A percentile compares a stretch with the other conserved stretches of the same genome.
Evolutionary conservation across 1,284 basidiomycete genomes (phyloP).

Genomic region (Phellinidium pouzarii): DNA sequence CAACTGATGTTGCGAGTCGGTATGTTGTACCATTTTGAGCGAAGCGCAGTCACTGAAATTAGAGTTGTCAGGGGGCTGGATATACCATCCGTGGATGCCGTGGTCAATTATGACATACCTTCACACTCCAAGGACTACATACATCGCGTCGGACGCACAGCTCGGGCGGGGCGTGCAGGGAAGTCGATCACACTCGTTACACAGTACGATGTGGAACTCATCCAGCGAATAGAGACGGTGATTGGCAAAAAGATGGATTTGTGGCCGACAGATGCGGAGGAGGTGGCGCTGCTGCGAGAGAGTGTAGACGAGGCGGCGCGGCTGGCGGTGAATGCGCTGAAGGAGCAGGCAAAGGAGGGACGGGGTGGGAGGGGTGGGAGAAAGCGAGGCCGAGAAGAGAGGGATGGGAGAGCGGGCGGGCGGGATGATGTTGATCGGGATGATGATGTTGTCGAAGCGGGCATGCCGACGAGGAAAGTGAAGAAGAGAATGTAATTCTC

Average conservation of each 20-base stretch:
- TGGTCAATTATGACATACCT: constrained; percentile 98
- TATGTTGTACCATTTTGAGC: constrained; percentile 30
- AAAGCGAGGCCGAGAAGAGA: too few species aligned
- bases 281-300: constrained; percentile 83
- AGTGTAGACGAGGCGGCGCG: constrained; percentile 87
- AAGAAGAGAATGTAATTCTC: constrained; percentile 35
- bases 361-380: constrained; percentile 49
- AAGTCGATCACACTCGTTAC: constrained; percentile 96
- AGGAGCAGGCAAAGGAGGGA: constrained; percentile 51
- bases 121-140: constrained; percentile 99
- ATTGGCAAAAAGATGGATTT: constrained; percentile 90
- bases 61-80: constrained; percentile 71
- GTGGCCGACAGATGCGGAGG: constrained; percentile 89
- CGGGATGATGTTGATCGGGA: constrained; percentile 77
- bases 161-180: constrained; percentile 91
- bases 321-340: constrained; percentile 76
- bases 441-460: constrained; percentile 81
- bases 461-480: constrained; percentile 53
- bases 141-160: constrained; percentile 95
- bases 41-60: constrained; percentile 14
- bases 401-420: constrained; percentile 41
- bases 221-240: constrained; percentile 91
- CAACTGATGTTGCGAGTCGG: constrained; percentile 97
- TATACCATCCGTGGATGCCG: constrained; percentile 93
- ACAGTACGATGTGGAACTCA: constrained; percentile 96